Evolutionary conservation across 352 stramenopile genomes (phyloP).

Genomic region (Globisporangium alternatum): DNA sequence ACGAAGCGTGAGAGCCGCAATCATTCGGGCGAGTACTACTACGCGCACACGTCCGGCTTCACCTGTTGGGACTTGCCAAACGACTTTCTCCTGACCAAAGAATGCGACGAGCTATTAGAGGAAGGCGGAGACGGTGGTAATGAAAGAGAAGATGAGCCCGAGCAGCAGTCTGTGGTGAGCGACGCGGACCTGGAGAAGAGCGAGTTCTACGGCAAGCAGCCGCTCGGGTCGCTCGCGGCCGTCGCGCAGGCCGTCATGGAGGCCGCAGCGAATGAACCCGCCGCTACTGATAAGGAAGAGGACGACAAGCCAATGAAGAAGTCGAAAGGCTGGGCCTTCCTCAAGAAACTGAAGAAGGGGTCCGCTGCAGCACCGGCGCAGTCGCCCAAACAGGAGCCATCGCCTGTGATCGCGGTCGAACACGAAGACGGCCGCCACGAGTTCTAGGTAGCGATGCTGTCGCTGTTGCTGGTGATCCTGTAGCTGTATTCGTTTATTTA

Average conservation of each 20-base stretch:
- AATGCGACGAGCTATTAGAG: slow-evolving; percentile 2
- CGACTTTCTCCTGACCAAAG: slow-evolving; percentile 16
- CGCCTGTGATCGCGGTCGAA: slow-evolving; percentile 22
- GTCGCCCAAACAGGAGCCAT: slow-evolving; percentile 10
- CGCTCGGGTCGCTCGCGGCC: slow-evolving; percentile 12
- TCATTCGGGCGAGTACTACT: slow-evolving; percentile 64
- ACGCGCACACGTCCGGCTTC: slow-evolving; percentile 53
- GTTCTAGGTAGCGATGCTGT: slow-evolving; percentile 26
- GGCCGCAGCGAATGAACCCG: slow-evolving; percentile 17
- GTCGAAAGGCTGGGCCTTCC: slow-evolving; percentile 27
- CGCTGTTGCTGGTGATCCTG: too few relatives aligned
- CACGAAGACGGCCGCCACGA: slow-evolving; percentile 50
- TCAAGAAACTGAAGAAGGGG: slow-evolving; percentile 16
- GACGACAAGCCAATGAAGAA: slow-evolving; percentile 28
- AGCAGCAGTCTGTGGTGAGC: neutral
- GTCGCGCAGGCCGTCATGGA: slow-evolving; percentile 17
- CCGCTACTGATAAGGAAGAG: slow-evolving; percentile 6
- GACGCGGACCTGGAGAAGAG: slow-evolving; percentile 15
- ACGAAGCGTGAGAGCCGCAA: slow-evolving; percentile 63
- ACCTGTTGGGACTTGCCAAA: slow-evolving; percentile 69
- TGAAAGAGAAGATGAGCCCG: slow-evolving; percentile 16
- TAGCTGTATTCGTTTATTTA: neutral
- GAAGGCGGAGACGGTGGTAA: neutral
- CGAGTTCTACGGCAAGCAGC: slow-evolving; percentile 22
- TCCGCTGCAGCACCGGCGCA: slow-evolving; percentile 4